Base-by-base conservation (phyloP, 176 grass and related monocot genomes). In the Oryza coarctata region DNA sequence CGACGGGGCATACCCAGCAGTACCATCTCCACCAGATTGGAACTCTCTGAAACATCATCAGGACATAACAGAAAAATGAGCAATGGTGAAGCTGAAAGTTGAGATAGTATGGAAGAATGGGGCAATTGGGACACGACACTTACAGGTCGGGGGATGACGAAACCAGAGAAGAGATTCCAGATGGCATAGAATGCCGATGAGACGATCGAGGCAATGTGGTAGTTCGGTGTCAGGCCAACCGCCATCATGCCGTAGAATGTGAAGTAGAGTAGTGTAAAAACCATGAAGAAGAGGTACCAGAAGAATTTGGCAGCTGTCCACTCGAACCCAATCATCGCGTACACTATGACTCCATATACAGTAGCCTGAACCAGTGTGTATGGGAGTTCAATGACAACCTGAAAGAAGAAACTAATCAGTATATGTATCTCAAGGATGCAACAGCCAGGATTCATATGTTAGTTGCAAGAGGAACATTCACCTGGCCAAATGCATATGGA, bases 161-260 rank as follows among this genome's bases (percentile, higher is more conserved):
- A 97, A 1, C 95, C 95, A 0, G 95, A 94, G 82, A 97, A 97
- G 27, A 94, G 78, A 38, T 92, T 94, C 95, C 95, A 97, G 20
- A 93, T 52, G 14, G 13, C 78, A 17, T 91, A 94, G 74, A 94
- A 97, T 4, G 88, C 80, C 4, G 92, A 44, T 7, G 95, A 94
- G 60, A 93, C 77, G 9, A 97, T 94, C 0, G 86, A 49, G 18
- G 92, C 90, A 0, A 93, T 86, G 20, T 94, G 82, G 83, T 94
- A 89, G 74, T 87, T 97, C 6, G 95, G 88, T 34, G 92, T 97
- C 71, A 97, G 13, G n/a, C 90, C 95, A 0, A 97, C 92, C 7
- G 81, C 79, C 95, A 97, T 92, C 95, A 94, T 97, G 65, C 95
- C 95, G 2, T 97, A 97, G 80, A 91, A 97, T 50, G 92, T 97